Base-by-base conservation (phyloP, 2,329 filamentous ascomycete genomes). In the Penicillium sp. region DNA sequence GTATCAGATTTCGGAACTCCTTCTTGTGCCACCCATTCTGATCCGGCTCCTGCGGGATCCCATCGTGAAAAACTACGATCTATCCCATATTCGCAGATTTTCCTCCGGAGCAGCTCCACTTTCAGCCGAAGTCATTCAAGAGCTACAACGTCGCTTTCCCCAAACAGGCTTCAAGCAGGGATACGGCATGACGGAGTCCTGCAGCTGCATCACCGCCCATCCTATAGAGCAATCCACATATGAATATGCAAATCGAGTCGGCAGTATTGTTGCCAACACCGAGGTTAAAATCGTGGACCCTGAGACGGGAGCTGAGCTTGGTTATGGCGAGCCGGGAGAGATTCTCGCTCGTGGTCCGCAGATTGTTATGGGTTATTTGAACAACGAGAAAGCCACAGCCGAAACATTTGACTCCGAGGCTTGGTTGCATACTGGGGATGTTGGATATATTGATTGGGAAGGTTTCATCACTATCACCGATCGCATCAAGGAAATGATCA, bases 291-390 rank as follows among this genome's bases (percentile, higher is more conserved):
- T 88, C 42, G 68, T 88, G 21, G 79, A 84, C 31, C 64, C 67
- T 6, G 80, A 62, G 5, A 69, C 68, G 0, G 84, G 83, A 0
- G 77, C 75, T 1, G 82, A 87, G 63, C 79, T 78, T 1, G 81
- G 75, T 0, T 66, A 83, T 4, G 79, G 79, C 43, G 77, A 87
- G 65, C 75, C 80, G 0, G 84, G 83, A 11, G 84, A 86, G 66
- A 76, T 86, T 1, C 90, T 90, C 80, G 80, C 95, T 52, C 87
- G 87, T 56, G 91, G 91, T 0, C 90, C 91, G 0, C 95, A 95
- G 59, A 39, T 70, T 7, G 64, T 67, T 2, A 81, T 84, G 64
- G 91, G 90, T 1, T 96, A 93, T 69, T 81, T 88, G 65, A 90
- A 91, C 67, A 89, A 90, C 56, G 83, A 86, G 0, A 84, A 88